A percentile compares a stretch with the other conserved stretches of the same genome.
phyloP scores from a whole-genome alignment of 208 protist genomes.

The Crithidia expoeki region DNA sequence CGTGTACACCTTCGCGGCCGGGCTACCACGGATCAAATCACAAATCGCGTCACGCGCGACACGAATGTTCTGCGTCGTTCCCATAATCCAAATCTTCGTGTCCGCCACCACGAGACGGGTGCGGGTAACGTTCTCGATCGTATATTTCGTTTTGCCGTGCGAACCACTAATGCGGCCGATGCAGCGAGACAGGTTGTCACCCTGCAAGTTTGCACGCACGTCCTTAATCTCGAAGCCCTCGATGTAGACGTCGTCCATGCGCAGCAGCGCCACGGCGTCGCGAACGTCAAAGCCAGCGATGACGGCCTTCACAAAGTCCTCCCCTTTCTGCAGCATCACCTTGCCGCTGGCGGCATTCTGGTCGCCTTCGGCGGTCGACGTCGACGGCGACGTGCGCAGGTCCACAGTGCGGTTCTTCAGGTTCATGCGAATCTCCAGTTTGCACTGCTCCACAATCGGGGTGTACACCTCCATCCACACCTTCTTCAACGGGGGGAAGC shows the following conservation, averaged over 20 bases:
- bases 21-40: constrained; percentile 97
- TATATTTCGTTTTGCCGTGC: constrained; percentile 99
- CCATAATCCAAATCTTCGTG: constrained; percentile 98
- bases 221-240: constrained; percentile 99
- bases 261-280: constrained; percentile 99
- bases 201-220: constrained; percentile 92
- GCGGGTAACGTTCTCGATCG: constrained; percentile 99
- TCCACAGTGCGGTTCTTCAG: constrained; percentile 95
- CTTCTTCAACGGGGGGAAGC: constrained; percentile 97
- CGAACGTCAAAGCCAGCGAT: constrained; percentile 95
- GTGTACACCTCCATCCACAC: constrained; percentile 99
- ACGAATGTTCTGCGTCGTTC: constrained; percentile 98
- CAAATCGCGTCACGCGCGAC: constrained; percentile 97
- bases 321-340: constrained; percentile 95
- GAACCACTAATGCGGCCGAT: constrained; percentile 99
- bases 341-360: constrained; percentile 43
- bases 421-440: constrained; percentile 99
- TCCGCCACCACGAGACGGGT: constrained; percentile 99
- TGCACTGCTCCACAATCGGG: constrained; percentile 98
- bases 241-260: constrained; percentile 99
- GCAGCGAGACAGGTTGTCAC: constrained; percentile 95
- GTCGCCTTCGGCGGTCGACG: constrained; percentile 67
- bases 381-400: constrained; percentile 88
- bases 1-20: constrained; percentile 97
- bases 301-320: constrained; percentile 99